phyloP scores from a whole-genome alignment of 2,329 filamentous ascomycete species.

The Cordyceps javanica region DNA sequence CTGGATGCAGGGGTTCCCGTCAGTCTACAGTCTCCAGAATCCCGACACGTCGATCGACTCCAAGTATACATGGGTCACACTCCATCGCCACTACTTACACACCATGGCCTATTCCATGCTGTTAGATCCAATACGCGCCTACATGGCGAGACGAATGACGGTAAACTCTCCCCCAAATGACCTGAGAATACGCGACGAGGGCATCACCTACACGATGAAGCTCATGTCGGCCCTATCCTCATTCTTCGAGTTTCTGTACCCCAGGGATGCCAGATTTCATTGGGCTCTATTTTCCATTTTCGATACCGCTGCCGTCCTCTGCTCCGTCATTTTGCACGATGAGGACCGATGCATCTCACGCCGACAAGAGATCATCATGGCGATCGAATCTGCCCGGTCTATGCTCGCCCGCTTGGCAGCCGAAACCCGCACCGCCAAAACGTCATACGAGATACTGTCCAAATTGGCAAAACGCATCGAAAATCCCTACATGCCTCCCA shows the following conservation, averaged over 20 bases:
- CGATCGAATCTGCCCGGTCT: conserved; percentile 30
- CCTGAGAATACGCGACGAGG: conserved; percentile 32
- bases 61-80: conserved; percentile 34
- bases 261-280: conserved; percentile 39
- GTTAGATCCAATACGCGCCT: conserved; percentile 39
- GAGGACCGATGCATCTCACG: conserved; percentile 32
- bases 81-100: conserved; percentile 41
- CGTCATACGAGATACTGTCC: conserved; percentile 26
- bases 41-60: conserved; percentile 37
- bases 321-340: conserved; percentile 46
- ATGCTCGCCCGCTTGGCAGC: conserved; percentile 27
- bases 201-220: conserved; percentile 38
- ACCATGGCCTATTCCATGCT: conserved; percentile 39
- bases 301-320: conserved; percentile 43
- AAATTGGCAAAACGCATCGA: conserved; percentile 22
- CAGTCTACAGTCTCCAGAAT: conserved; percentile 30
- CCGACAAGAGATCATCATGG: conserved; percentile 33
- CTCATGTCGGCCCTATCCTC: conserved; percentile 33
- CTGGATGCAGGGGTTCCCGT: conserved; percentile 38
- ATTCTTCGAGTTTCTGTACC: conserved; percentile 13
- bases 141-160: conserved; percentile 33
- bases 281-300: conserved; percentile 45
- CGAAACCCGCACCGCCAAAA: conserved; percentile 26
- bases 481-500: neutral
- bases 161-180: conserved; percentile 24